Conservation (phyloP, 1,284 basidiomycete species). For the Papiliotrema flavescens region DNA sequence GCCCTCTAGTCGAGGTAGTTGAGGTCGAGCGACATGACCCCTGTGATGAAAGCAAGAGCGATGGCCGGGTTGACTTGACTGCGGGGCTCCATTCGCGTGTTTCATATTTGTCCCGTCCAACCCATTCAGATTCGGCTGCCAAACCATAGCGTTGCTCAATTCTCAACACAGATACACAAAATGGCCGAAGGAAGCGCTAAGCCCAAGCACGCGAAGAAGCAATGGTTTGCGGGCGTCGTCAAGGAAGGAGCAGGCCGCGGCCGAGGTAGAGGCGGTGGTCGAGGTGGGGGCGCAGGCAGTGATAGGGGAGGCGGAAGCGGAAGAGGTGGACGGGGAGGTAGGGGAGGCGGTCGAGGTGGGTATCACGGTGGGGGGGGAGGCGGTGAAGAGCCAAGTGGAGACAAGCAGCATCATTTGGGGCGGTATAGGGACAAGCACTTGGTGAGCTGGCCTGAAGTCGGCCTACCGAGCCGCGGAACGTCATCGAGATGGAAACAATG, state of each 20-base stretch:
- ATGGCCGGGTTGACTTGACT: neutral
- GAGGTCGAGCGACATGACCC: neutral
- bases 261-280: slow-evolving; percentile 7
- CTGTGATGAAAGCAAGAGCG: neutral
- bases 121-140: neutral
- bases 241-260: slow-evolving; percentile 2
- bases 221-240: slow-evolving; percentile 6
- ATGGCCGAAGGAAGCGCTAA: slow-evolving; percentile 5
- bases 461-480: neutral
- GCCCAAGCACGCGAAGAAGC: slow-evolving; percentile 26
- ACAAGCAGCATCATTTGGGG: slow-evolving; percentile 14
- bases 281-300: slow-evolving; percentile 11
- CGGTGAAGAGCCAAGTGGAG: slow-evolving; percentile 3
- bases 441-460: slow-evolving; percentile 11
- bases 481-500: neutral
- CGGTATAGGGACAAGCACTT: slow-evolving; percentile 23
- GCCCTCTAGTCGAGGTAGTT: neutral
- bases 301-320: slow-evolving; percentile 13
- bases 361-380: slow-evolving; percentile 4
- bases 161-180: neutral
- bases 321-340: slow-evolving; percentile 12
- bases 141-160: neutral
- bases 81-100: no score
- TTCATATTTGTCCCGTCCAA: neutral
- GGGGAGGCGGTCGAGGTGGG: slow-evolving; percentile 9